Evolutionary conservation across 2,329 filamentous ascomycete species (phyloP), one percentile per base, ranked within the genome.

Genomic region (Neoascochyta sp.): DNA sequence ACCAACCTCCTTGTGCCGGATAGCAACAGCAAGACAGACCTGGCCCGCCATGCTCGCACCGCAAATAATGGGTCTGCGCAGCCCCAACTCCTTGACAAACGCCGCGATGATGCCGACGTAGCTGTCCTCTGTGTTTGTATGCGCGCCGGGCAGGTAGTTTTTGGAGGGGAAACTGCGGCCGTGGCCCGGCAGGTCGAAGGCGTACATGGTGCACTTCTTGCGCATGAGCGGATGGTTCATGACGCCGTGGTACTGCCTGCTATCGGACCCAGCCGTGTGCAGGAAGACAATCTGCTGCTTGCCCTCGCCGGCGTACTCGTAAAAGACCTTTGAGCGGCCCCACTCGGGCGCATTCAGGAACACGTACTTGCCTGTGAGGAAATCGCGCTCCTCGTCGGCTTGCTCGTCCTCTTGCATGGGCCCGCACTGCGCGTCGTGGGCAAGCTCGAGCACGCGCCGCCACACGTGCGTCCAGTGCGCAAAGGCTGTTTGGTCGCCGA

Each of bases 11-110:
- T 64, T 65, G 18, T 66, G 58, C 19, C 68, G 54, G 8, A 67
- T 65, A 3, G 70, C 68, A 3, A 71, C 68, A 2, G 68, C 68
- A 7, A 72, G 43, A 34, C 68, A 70, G 5, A 67, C 67, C 32
- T 72, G 68, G 1, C 70, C 69, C 0, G 68, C 69, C 69, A 72
- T 72, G n/a, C 63, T 65, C 3, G 69, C 68, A 29, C 69, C 69
- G 32, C 68, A 72, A 18, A 72, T 63, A 32, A 71, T 71, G 2
- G 68, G 67, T 41, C 66, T 66, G 20, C 66, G 57, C 13, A 73
- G 43, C 4, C 60, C 55, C 8, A 72, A 44, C 2, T 57, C 59
- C 40, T 68, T 69, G 23, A 71, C 60, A 16, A 71, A 61, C 3
- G 64, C 63, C 1, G 61, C 57, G 30, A 71, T 70, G 31, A 65